Percentiles rank a stretch among this genome's conserved stretches.
These are phyloP conservation scores for Macadamia tetraphylla DNA, from an alignment of 164 flowering plant genomes.

Conservation along the genomic window DNA sequence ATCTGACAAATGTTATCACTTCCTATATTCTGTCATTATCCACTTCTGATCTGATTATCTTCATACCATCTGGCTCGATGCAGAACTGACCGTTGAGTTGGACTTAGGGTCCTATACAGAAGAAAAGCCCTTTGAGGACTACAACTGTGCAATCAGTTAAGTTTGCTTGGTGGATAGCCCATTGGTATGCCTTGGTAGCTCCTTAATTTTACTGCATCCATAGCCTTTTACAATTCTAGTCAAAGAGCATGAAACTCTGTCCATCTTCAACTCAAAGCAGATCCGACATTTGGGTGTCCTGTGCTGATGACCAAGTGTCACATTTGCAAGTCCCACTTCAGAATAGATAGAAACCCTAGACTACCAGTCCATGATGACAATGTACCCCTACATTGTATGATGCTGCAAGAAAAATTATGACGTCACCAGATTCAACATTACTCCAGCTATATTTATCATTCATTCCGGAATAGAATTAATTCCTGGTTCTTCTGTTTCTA, in stretches of 20 bases:
- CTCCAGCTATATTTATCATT: background rate
- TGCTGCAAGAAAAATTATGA: background rate
- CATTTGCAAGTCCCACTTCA: background rate
- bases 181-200: too few species aligned
- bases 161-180: too few species aligned
- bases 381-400: background rate
- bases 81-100: too few species aligned
- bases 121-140: too few species aligned
- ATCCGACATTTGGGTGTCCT: background rate
- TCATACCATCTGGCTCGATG: too few species aligned
- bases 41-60: too few species aligned
- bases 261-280: background rate
- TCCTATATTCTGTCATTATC: too few species aligned
- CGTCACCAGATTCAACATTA: background rate
- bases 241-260: background rate
- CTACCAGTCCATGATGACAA: background rate
- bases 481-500: background rate
- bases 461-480: background rate
- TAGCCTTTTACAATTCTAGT: too few species aligned
- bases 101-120: too few species aligned
- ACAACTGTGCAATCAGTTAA: too few species aligned
- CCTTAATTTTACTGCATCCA: too few species aligned
- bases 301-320: background rate
- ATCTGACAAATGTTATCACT: too few species aligned
- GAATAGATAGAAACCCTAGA: background rate